Base-by-base conservation (phyloP, 176 grass and related monocot genomes). In the Oryza glaberrima region DNA sequence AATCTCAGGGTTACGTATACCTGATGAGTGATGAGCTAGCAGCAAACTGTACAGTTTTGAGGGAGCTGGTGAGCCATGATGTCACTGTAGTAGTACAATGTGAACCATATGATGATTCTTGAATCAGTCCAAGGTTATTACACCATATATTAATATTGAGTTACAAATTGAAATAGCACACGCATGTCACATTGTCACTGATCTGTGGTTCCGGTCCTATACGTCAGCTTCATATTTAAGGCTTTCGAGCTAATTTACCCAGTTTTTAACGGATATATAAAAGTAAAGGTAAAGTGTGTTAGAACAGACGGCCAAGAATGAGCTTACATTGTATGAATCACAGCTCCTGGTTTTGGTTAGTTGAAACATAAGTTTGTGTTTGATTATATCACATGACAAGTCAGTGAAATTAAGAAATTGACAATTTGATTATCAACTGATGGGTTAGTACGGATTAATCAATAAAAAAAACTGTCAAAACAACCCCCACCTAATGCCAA, bases 401-500 rank as follows among this genome's bases (percentile, higher is more conserved):
- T 70, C 79, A 64, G 40, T 7, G 79, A 64, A 26, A 32, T 32
- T 32, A 32, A 77, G 10, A 20, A 34, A 77, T 3, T 17, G 0
- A 2, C 23, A 23, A 17, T 40, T 82, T 38, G 16, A 41, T 11
- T 38, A 22, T 30, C 47, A 10, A 35, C 17, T 72, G 6, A 38
- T 15, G 15, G 15, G 25, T 23, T 15, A 30, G 80, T 52, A 72
- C 28, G n/a, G n/a, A 41, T 0, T 30, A 64, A 43, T 35, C 5
- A 77, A 77, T 28, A 25, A 34, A 52, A 65, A 43, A 65, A 41
- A 23, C 41, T 15, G 83, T 73, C 73, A 82, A 78, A 73, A 58
- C 73, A 20, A 68, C 66, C 73, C 73, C 77, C 88, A 86, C 83
- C 83, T 58, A 82, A 82, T 77, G 20, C 61, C n/a, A 89, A 54